Evolutionary conservation across 140 eudicot genomes (phyloP).

Genomic region (Cichorium intybus): DNA sequence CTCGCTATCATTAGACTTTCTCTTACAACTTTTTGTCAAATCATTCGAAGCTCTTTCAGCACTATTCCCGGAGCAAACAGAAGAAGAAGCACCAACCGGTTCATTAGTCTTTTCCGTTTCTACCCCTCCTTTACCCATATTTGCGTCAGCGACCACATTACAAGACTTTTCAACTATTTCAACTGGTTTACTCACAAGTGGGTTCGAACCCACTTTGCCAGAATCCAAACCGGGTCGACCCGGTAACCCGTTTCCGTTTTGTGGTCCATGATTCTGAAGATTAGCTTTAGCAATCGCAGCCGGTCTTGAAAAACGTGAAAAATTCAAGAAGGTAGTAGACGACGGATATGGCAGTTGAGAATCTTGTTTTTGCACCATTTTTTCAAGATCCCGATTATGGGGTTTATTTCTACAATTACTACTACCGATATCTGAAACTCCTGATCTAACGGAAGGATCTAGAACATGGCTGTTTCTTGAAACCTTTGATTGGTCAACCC

Average conservation of each 20-base stretch:
- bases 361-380: slow-evolving; percentile 47
- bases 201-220: slow-evolving; percentile 30
- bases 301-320: slow-evolving; percentile 76
- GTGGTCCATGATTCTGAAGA: slow-evolving; percentile 26
- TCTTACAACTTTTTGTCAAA: slow-evolving; percentile 47
- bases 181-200: slow-evolving; percentile 30
- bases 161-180: slow-evolving; percentile 41
- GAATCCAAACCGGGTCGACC: slow-evolving; percentile 35
- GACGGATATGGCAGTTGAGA: slow-evolving; percentile 37
- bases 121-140: slow-evolving; percentile 24
- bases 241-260: slow-evolving; percentile 31
- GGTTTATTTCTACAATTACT: slow-evolving; percentile 29
- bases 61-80: slow-evolving; percentile 88
- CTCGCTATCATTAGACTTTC: slow-evolving; percentile 64
- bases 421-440: slow-evolving; percentile 46
- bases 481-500: slow-evolving; percentile 28
- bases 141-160: slow-evolving; percentile 29
- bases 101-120: slow-evolving; percentile 51
- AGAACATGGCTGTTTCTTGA: slow-evolving; percentile 40
- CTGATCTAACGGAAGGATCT: slow-evolving; percentile 48
- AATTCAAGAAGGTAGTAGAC: slow-evolving; percentile 56
- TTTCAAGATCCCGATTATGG: slow-evolving; percentile 18
- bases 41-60: slow-evolving; percentile 76
- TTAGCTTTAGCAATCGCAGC: slow-evolving; percentile 51
- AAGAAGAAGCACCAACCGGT: slow-evolving; percentile 70